A percentile compares a stretch with the other conserved stretches of the same genome.
Conservation (phyloP, 2,329 filamentous ascomycete species). For the Triangularia setosa region DNA sequence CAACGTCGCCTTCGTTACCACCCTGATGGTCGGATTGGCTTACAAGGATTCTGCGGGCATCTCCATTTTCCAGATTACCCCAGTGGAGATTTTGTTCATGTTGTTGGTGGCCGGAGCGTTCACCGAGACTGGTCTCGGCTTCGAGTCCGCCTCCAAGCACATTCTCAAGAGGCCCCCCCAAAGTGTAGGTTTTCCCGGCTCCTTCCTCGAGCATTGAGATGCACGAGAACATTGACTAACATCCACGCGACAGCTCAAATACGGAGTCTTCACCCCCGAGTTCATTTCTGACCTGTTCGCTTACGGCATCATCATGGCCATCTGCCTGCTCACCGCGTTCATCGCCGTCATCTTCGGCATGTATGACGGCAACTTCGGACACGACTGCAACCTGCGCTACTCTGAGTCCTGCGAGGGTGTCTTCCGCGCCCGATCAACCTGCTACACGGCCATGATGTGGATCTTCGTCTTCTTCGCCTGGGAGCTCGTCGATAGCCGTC, state of each 20-base stretch:
- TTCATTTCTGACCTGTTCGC: constrained; percentile 60
- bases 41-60: constrained; percentile 63
- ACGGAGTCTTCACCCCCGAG: constrained; percentile 61
- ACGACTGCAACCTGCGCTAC: constrained; percentile 55
- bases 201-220: background rate
- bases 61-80: constrained; percentile 66
- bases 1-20: constrained; percentile 64
- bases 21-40: constrained; percentile 61
- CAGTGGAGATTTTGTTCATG: constrained; percentile 71
- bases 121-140: constrained; percentile 69
- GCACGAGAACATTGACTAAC: background rate
- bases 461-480: constrained; percentile 65
- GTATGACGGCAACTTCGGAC: constrained; percentile 51
- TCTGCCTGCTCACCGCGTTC: constrained; percentile 55
- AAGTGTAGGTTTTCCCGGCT: constrained; percentile 32
- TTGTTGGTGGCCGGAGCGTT: constrained; percentile 69
- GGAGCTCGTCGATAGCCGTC: constrained; percentile 63
- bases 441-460: constrained; percentile 65
- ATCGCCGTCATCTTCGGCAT: constrained; percentile 55
- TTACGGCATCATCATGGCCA: constrained; percentile 62
- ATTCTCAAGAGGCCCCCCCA: constrained; percentile 65
- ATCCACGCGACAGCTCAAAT: constrained; percentile 26
- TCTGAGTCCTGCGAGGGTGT: constrained; percentile 50
- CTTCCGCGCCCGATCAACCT: constrained; percentile 62
- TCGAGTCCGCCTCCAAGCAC: constrained; percentile 63